Evolutionary conservation across 1,284 basidiomycete species (phyloP).

Genomic region (Boletus semigastroideus): DNA sequence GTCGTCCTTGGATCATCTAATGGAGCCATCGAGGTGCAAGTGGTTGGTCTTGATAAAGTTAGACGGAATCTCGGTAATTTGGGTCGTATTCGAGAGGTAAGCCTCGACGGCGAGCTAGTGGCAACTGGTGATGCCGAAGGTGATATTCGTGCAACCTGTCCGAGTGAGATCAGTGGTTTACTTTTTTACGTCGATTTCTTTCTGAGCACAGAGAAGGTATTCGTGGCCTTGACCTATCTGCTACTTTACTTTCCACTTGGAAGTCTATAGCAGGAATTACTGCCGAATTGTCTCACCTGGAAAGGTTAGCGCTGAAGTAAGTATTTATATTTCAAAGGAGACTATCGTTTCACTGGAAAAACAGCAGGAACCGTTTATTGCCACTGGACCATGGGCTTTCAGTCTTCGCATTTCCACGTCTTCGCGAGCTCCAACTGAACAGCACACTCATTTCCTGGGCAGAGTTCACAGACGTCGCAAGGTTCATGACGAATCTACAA

Average conservation of each 20-base stretch:
- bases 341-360: conserved; percentile 15
- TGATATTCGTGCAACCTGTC: conserved; percentile 58
- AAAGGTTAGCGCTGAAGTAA: conserved; percentile 78
- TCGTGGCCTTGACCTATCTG: conserved; percentile 79
- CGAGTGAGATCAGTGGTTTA: conserved; percentile 52
- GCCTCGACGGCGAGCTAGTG: conserved; percentile 70
- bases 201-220: conserved; percentile 54
- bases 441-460: conserved; percentile 69
- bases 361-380: conserved; percentile 62
- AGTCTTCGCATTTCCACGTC: conserved; percentile 47
- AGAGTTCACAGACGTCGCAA: conserved; percentile 56
- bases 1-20: conserved; percentile 81
- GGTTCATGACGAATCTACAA: conserved; percentile 59
- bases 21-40: conserved; percentile 83
- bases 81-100: conserved; percentile 70
- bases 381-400: conserved; percentile 35
- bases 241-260: conserved; percentile 77
- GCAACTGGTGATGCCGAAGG: conserved; percentile 56
- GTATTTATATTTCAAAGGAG: conserved; percentile 24
- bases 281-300: conserved; percentile 60
- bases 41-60: conserved; percentile 80
- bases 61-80: conserved; percentile 68
- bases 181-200: not conserved
- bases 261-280: conserved; percentile 65
- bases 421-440: conserved; percentile 78